Evolutionary conservation across 768 basidiomycete species (phyloP), one percentile per base, ranked within the genome.

Genomic region (Lactarius psammicola): DNA sequence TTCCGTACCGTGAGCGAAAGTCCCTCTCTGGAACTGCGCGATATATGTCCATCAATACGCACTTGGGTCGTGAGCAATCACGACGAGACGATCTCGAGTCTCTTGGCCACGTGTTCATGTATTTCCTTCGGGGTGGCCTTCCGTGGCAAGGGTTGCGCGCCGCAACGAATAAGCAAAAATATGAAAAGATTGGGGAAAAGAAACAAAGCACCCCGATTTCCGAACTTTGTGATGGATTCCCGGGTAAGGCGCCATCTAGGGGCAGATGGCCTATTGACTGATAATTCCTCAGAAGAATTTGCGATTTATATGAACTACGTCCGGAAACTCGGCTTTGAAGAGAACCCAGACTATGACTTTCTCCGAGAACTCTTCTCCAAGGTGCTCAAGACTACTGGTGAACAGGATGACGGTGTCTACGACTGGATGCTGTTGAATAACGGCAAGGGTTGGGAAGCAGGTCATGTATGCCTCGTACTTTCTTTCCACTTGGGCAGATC

Each of bases 31-130:
- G 96, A 17, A 98, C 96, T 38, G 96, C 97, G 59, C 88, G 96
- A 51, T 99, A 99, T 80, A 99, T 99, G 96, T 94, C 91, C 56
- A 99, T 98, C 83, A 99, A 99, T 75, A 99, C 96, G 8, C 96
- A 99, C 79, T 80, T 98, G 68, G 96, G 96, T 36, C 88, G 96
- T 68, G 95, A 96, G 80, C 88, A 91, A 75, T 96, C 94, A 26
- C 87, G 96, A 68, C 84, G 96, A 72, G 96, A 99, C 75, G 96
- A 99, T 76, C 77, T 99, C 34, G 96, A 99, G 78, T 96, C 95
- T 44, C 80, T 99, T 34, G 96, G 97, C 0, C 97, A 99, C 76
- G 97, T 99, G 54, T 98, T 98, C 81, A 98, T 99, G 92, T 99
- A 99, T 77, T 99, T 99, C 77, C 77, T 99, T 71, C 85, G 96